Evolutionary conservation across 2,329 filamentous ascomycete genomes (phyloP).

Genomic region (Blastomyces parvus): DNA sequence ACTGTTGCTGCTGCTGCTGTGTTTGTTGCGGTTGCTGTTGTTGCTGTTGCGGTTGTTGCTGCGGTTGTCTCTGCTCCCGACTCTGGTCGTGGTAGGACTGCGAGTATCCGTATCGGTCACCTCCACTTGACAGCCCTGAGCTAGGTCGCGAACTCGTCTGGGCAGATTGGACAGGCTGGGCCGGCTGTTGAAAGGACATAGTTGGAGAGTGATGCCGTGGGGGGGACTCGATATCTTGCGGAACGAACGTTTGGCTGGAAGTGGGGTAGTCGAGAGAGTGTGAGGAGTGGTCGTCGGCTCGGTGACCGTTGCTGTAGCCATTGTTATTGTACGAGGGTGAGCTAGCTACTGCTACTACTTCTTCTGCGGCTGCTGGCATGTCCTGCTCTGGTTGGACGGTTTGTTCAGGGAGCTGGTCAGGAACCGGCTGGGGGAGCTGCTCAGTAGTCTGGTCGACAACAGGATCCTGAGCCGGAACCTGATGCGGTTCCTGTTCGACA

Average conservation of each 20-base stretch:
- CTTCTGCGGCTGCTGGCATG: conserved; percentile 30
- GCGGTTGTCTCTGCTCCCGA: conserved; percentile 24
- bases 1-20: conserved; percentile 37
- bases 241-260: conserved; percentile 35
- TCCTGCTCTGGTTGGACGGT: conserved; percentile 21
- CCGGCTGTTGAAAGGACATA: conserved; percentile 30
- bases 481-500: neutral
- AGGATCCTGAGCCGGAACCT: neutral
- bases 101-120: conserved; percentile 39
- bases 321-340: conserved; percentile 21
- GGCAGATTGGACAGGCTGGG: conserved; percentile 23
- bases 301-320: conserved; percentile 38
- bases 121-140: conserved; percentile 41
- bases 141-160: conserved; percentile 39
- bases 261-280: conserved; percentile 36
- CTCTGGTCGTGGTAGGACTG: conserved; percentile 43
- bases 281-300: conserved; percentile 44
- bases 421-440: conserved; percentile 11
- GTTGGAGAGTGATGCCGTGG: conserved; percentile 35
- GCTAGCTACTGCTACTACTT: conserved; percentile 23
- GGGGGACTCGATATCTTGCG: conserved; percentile 40
- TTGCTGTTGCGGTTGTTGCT: conserved; percentile 34
- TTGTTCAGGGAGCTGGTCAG: conserved; percentile 15
- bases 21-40: conserved; percentile 37
- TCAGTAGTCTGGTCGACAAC: neutral